Percentiles rank a stretch among this genome's conserved stretches.
Conservation (phyloP, 257 asterid species). For the Fraxinus quadrangulata region DNA sequence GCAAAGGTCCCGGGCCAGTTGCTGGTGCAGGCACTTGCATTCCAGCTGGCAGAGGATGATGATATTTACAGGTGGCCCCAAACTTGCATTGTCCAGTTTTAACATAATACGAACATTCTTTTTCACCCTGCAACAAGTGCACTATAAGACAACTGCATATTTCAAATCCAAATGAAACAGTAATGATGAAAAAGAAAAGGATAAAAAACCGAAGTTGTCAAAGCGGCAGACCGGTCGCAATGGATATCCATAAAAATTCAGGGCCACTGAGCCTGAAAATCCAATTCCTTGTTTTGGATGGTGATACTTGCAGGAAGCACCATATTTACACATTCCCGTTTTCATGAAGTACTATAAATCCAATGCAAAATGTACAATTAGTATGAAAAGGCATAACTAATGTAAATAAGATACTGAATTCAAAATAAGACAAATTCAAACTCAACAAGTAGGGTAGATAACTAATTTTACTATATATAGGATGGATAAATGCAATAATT, state of each 20-base stretch:
- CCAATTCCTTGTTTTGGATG: constrained; percentile 90
- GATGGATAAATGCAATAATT: background rate
- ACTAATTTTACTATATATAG: background rate
- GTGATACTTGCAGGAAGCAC: constrained; percentile 92
- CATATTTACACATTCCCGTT: constrained; percentile 90
- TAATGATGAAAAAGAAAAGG: constrained; percentile 22
- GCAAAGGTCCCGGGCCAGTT: constrained; percentile 54
- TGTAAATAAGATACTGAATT: constrained; percentile 1
- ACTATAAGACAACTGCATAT: constrained; percentile 28
- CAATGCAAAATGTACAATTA: constrained; percentile 29
- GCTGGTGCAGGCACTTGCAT: constrained; percentile 46
- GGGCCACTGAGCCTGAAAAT: constrained; percentile 56
- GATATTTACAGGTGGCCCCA: constrained; percentile 89
- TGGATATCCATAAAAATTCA: constrained; percentile 79
- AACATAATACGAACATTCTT: constrained; percentile 80
- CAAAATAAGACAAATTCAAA: constrained; percentile 19
- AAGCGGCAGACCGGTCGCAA: constrained; percentile 69
- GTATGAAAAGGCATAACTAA: constrained; percentile 8
- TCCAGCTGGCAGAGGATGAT: constrained; percentile 94
- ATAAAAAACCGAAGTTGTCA: constrained; percentile 15
- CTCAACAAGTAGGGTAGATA: constrained; percentile 10
- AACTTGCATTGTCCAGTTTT: constrained; percentile 94
- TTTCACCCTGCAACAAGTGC: constrained; percentile 75
- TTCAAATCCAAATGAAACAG: constrained; percentile 16
- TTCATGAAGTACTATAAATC: constrained; percentile 81